Conservation (phyloP, 768 basidiomycete species). For the Mycena chlorophos region DNA sequence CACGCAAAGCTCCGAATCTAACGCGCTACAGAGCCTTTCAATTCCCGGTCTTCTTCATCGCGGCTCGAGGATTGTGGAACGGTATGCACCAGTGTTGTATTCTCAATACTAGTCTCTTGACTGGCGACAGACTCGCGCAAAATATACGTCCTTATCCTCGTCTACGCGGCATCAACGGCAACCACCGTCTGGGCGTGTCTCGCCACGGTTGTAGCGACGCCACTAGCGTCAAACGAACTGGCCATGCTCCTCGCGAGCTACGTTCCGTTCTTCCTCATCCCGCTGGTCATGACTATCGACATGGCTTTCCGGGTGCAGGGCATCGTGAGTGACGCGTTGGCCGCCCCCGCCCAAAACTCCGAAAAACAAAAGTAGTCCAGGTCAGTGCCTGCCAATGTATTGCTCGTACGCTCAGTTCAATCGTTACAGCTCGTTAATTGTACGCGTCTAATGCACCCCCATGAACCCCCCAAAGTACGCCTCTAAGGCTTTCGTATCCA, state of each 20-base stretch:
- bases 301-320: conserved; percentile 51
- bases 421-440: not conserved
- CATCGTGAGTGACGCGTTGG: conserved; percentile 31
- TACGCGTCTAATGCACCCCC: conserved; percentile 10
- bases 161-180: conserved; percentile 76
- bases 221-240: conserved; percentile 53
- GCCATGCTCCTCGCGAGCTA: conserved; percentile 65
- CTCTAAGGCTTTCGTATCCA: conserved; percentile 40
- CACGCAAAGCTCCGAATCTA: too few relatives aligned
- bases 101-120: not conserved
- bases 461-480: conserved; percentile 53
- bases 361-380: conserved; percentile 33
- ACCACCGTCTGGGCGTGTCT: conserved; percentile 80
- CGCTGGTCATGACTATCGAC: conserved; percentile 71
- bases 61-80: conserved; percentile 57
- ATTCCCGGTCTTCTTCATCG: conserved; percentile 76
- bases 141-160: conserved; percentile 63
- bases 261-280: conserved; percentile 73
- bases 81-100: conserved; percentile 34
- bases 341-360: conserved; percentile 25
- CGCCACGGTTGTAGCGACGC: conserved; percentile 52
- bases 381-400: not conserved
- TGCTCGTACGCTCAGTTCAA: not conserved
- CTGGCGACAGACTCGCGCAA: conserved; percentile 42
- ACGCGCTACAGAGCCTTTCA: conserved; percentile 71